These are phyloP conservation scores for Spizellomyces punctatus DNA, from an alignment of 192 early-diverging fungal species.

Conservation along the genomic window DNA sequence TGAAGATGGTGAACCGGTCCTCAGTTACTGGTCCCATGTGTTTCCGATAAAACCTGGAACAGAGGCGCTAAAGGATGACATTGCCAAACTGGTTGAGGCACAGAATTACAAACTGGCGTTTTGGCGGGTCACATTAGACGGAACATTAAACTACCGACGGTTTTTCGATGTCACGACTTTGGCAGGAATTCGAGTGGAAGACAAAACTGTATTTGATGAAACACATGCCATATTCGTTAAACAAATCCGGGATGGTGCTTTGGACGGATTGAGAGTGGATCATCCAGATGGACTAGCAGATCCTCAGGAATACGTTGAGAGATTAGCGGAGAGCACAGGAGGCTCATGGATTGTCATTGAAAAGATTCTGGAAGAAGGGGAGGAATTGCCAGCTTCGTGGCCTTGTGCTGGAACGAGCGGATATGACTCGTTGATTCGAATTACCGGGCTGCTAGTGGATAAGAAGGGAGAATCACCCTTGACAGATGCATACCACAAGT, in stretches of 20 bases:
- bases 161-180: slow-evolving; percentile 37
- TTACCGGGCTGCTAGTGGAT: slow-evolving; percentile 26
- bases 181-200: slow-evolving; percentile 32
- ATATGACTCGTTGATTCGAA: slow-evolving; percentile 28
- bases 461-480: slow-evolving; percentile 9
- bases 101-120: slow-evolving; percentile 29
- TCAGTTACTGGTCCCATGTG: slow-evolving; percentile 29
- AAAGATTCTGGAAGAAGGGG: slow-evolving; percentile 36
- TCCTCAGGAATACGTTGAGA: slow-evolving; percentile 31
- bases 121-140: slow-evolving; percentile 25
- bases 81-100: slow-evolving; percentile 17
- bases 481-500: slow-evolving; percentile 19
- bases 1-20: slow-evolving; percentile 13
- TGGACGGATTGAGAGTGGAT: slow-evolving; percentile 32
- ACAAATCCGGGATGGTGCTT: slow-evolving; percentile 13
- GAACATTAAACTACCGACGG: slow-evolving; percentile 33
- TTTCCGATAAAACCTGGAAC: slow-evolving; percentile 30
- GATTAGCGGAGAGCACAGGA: slow-evolving; percentile 15
- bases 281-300: slow-evolving; percentile 34
- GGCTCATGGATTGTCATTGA: slow-evolving; percentile 40
- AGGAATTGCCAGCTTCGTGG: slow-evolving; percentile 23
- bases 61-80: slow-evolving; percentile 23
- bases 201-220: slow-evolving; percentile 21
- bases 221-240: slow-evolving; percentile 17
- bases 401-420: slow-evolving; percentile 32